phyloP scores from a whole-genome alignment of 2,329 filamentous ascomycete genomes.

The Paecilomyces variotii region DNA sequence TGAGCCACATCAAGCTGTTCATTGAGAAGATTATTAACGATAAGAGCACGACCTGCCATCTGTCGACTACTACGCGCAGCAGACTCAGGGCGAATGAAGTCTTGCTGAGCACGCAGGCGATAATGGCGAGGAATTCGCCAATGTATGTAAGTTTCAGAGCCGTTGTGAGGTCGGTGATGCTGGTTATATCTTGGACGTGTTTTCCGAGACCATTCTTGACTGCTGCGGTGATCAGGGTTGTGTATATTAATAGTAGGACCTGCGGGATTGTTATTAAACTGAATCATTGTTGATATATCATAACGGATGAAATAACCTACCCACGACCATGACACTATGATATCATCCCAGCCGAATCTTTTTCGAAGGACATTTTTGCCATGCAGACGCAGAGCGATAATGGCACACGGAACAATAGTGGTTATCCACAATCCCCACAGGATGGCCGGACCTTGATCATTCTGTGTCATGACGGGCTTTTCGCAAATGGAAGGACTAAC shows the following conservation, averaged over 20 bases:
- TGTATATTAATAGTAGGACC: conserved; percentile 4
- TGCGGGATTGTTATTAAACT: too few species aligned
- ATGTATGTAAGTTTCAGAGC: conserved; percentile 13
- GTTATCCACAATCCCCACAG: background rate
- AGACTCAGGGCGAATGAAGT: conserved; percentile 34
- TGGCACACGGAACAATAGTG: background rate
- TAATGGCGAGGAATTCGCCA: conserved; percentile 28
- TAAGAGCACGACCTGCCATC: conserved; percentile 27
- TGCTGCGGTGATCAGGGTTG: conserved; percentile 12
- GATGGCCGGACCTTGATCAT: background rate
- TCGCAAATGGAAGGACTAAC: background rate
- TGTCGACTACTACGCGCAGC: conserved; percentile 25
- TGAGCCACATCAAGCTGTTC: conserved; percentile 14
- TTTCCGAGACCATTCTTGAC: conserved; percentile 7
- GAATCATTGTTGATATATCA: background rate
- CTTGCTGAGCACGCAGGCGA: conserved; percentile 34
- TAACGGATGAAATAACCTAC: background rate
- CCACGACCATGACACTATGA: background rate
- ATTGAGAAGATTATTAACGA: conserved; percentile 25
- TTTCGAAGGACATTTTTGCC: background rate
- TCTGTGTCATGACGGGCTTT: background rate
- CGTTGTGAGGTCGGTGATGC: conserved; percentile 8
- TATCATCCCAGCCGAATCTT: background rate
- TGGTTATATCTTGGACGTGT: conserved; percentile 6
- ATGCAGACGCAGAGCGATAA: background rate